A percentile compares a stretch with the other conserved stretches of the same genome.
phyloP scores from a whole-genome alignment of 768 basidiomycete genomes.

The Tylopilus felleus region DNA sequence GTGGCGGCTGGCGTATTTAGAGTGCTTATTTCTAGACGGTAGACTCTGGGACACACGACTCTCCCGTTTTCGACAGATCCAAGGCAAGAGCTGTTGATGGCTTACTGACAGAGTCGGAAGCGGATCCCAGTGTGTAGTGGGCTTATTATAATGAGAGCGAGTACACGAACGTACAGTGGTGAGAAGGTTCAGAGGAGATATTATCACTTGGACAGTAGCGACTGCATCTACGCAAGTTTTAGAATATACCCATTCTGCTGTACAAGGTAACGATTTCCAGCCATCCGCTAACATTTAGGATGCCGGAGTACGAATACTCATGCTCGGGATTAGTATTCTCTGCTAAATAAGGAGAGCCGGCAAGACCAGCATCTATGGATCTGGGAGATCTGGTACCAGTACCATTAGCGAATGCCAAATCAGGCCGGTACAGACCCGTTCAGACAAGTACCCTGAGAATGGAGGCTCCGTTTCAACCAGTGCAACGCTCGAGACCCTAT shows the following conservation, averaged over 20 bases:
- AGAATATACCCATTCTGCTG: neutral
- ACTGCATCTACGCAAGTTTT: neutral
- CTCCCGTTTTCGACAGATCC: neutral
- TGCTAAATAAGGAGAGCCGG: neutral
- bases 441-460: neutral
- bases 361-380: neutral
- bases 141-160: neutral
- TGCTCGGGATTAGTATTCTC: too few species aligned
- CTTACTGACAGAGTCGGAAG: neutral
- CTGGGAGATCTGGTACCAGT: neutral
- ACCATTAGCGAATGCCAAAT: neutral
- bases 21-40: neutral
- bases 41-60: neutral
- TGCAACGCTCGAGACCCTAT: neutral
- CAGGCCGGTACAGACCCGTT: neutral
- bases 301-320: neutral
- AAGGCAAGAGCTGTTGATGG: neutral
- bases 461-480: neutral
- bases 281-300: neutral
- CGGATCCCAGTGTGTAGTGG: too few species aligned
- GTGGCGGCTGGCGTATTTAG: neutral
- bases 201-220: neutral
- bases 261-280: neutral
- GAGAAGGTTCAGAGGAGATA: too few species aligned
- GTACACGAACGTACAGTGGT: neutral